A percentile compares a stretch with the other conserved stretches of the same genome.
phyloP scores from a whole-genome alignment of 768 basidiomycete genomes.

The Hygrocybe punicea region DNA sequence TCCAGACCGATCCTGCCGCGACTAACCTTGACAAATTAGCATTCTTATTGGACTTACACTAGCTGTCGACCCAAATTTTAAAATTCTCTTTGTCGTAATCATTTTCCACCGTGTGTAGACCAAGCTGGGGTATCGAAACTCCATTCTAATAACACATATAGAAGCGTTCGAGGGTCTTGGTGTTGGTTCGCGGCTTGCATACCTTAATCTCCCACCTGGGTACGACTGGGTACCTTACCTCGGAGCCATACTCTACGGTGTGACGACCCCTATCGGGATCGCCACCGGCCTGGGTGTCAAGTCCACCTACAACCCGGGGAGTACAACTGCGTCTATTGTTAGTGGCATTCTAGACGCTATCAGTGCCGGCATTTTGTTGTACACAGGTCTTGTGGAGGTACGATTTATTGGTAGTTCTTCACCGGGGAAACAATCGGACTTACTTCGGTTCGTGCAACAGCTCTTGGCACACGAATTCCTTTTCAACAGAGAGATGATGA shows the following conservation, averaged over 20 bases:
- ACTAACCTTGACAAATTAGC: conserved; percentile 34
- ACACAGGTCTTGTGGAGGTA: conserved; percentile 84
- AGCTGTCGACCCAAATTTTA: conserved; percentile 82
- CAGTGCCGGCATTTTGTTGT: conserved; percentile 84
- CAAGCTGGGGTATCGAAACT: too few species aligned
- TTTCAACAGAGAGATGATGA: conserved; percentile 82
- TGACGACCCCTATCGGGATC: conserved; percentile 86
- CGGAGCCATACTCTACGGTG: conserved; percentile 63
- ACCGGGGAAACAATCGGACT: background rate
- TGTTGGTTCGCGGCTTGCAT: conserved; percentile 84
- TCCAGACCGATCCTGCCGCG: background rate
- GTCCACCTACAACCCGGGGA: conserved; percentile 76
- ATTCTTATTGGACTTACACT: conserved; percentile 86
- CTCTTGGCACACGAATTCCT: conserved; percentile 93
- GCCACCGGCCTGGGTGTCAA: conserved; percentile 78
- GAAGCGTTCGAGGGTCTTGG: conserved; percentile 95
- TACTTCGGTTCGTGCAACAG: conserved; percentile 32
- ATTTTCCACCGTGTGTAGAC: conserved; percentile 80
- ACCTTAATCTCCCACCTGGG: conserved; percentile 54
- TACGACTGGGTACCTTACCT: conserved; percentile 56
- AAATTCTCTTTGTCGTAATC: conserved; percentile 82
- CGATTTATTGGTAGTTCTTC: conserved; percentile 11
- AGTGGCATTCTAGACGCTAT: conserved; percentile 82
- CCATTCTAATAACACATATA: conserved; percentile 24
- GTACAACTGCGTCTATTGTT: conserved; percentile 72